Evolutionary conservation across 2,329 filamentous ascomycete species (phyloP).

Genomic region (Blastomyces parvus): DNA sequence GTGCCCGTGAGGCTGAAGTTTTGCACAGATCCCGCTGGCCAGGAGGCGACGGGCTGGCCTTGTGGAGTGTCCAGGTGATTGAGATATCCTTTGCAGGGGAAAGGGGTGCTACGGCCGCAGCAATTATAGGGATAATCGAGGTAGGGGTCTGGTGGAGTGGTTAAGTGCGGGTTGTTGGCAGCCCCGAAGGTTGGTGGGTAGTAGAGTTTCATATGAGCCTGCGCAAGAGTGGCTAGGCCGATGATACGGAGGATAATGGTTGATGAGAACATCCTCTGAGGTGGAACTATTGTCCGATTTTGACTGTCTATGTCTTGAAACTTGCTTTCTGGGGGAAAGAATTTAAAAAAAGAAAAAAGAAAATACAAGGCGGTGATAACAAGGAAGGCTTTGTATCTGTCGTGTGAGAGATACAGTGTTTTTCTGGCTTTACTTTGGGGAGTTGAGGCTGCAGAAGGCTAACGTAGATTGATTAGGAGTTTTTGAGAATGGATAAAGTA

Average conservation of each 20-base stretch:
- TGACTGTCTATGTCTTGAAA: not conserved
- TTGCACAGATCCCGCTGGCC: conserved; percentile 35
- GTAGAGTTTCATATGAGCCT: conserved; percentile 36
- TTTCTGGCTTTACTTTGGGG: not conserved
- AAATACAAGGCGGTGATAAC: too few relatives aligned
- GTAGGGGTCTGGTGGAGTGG: conserved; percentile 26
- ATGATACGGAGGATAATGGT: not conserved
- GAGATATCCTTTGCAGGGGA: conserved; percentile 38
- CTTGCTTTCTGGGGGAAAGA: too few relatives aligned
- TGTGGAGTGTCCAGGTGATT: conserved; percentile 36
- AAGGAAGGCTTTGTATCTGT: not conserved
- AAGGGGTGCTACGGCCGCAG: conserved; percentile 31
- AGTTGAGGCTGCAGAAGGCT: not conserved
- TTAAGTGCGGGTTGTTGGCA: conserved; percentile 37
- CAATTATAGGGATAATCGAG: conserved; percentile 40
- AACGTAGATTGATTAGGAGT: not conserved
- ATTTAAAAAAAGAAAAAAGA: too few relatives aligned
- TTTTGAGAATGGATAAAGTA: not conserved
- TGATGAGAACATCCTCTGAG: not conserved
- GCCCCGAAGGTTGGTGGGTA: conserved; percentile 38
- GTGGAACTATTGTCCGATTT: not conserved
- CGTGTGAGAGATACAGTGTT: not conserved
- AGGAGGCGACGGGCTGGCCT: conserved; percentile 35
- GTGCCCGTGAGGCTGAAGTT: conserved; percentile 28
- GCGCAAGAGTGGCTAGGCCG: conserved; percentile 9